These are phyloP conservation scores for Fraxinus xanthoxyloides DNA, from an alignment of 305 asterid species.

Conservation along the genomic window DNA sequence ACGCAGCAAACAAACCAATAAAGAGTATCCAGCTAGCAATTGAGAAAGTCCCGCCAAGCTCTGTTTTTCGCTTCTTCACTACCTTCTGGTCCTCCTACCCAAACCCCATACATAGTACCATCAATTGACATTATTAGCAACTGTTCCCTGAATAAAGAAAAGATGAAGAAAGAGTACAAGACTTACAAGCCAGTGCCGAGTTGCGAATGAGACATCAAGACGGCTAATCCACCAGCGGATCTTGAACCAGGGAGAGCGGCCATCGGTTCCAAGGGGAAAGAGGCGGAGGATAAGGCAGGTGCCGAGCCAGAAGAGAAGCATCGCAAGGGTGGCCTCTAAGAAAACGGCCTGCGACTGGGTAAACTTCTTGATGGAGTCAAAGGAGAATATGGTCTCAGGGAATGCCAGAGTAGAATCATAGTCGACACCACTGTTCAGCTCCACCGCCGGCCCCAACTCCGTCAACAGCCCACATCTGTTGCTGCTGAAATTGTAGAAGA, in stretches of 20 bases:
- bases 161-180: background rate
- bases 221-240: conserved; percentile 97
- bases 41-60: conserved; percentile 91
- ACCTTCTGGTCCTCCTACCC: conserved; percentile 62
- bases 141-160: background rate
- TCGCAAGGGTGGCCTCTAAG: conserved; percentile 73
- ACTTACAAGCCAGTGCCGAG: conserved; percentile 81
- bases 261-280: conserved; percentile 57
- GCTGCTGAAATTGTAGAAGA: conserved; percentile 35
- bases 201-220: conserved; percentile 72
- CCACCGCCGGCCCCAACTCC: conserved; percentile 29
- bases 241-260: conserved; percentile 65
- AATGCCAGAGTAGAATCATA: conserved; percentile 46
- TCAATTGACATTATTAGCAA: background rate
- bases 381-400: conserved; percentile 67
- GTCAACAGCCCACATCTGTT: conserved; percentile 52
- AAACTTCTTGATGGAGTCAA: conserved; percentile 71
- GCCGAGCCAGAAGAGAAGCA: conserved; percentile 65
- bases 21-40: conserved; percentile 90
- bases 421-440: conserved; percentile 66
- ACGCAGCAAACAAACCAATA: conserved; percentile 87
- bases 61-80: conserved; percentile 83
- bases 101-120: background rate
- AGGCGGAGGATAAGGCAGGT: conserved; percentile 68
- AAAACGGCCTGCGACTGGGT: conserved; percentile 92